These are phyloP conservation scores for Aspergillus sclerotiicarbonarius DNA, from an alignment of 495 filamentous ascomycete species.

Conservation along the genomic window DNA sequence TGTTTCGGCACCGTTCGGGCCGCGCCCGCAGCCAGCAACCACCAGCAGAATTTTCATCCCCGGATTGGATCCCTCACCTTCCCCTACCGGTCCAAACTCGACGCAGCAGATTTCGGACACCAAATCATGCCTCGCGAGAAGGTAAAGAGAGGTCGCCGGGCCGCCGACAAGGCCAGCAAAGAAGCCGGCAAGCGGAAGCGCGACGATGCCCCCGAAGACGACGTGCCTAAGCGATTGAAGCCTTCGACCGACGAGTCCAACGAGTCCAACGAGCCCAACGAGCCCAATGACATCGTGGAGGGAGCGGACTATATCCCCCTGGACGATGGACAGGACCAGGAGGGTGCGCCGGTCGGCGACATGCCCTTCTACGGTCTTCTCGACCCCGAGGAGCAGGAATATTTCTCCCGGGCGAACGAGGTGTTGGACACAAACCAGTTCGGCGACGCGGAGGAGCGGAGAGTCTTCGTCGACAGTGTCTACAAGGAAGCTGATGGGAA, in stretches of 20 bases:
- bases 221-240: conserved; percentile 39
- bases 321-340: conserved; percentile 23
- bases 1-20: too few species aligned
- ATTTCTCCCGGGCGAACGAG: conserved; percentile 85
- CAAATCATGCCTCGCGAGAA: conserved; percentile 53
- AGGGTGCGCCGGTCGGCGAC: conserved; percentile 26
- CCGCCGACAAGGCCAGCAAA: conserved; percentile 48
- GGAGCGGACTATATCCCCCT: conserved; percentile 41
- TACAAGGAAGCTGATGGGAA: conserved; percentile 84
- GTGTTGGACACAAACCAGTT: conserved; percentile 88
- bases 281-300: conserved; percentile 22
- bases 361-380: conserved; percentile 85
- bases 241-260: conserved; percentile 27
- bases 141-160: conserved; percentile 67
- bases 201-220: conserved; percentile 42
- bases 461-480: conserved; percentile 79
- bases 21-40: too few species aligned
- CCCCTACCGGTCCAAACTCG: too few species aligned
- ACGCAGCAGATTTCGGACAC: not conserved
- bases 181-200: conserved; percentile 44
- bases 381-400: conserved; percentile 85
- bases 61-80: too few species aligned
- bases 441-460: conserved; percentile 68
- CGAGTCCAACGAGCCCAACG: conserved; percentile 23
- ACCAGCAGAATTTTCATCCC: too few species aligned